phyloP scores from a whole-genome alignment of 331 rosid genomes.

The Stylosanthes scabra region DNA sequence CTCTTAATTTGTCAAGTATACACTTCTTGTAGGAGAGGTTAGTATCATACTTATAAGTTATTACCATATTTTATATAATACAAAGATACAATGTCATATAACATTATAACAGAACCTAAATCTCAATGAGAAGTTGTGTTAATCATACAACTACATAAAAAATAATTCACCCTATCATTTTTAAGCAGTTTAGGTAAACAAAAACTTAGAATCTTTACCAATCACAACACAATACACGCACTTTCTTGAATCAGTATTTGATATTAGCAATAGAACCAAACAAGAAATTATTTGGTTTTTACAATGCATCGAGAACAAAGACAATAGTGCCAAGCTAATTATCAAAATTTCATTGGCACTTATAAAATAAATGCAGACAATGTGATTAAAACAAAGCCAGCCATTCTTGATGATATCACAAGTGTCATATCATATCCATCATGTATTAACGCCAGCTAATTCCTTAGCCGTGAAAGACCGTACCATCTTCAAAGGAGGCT shows the following conservation, averaged over 20 bases:
- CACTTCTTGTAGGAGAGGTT: too few species aligned
- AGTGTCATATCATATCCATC: constrained; percentile 35
- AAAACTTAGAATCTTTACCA: background rate
- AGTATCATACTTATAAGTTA: too few species aligned
- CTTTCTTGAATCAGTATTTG: constrained; percentile 21
- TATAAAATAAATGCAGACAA: constrained; percentile 11
- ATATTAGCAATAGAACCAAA: constrained; percentile 20
- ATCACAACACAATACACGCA: constrained; percentile 15
- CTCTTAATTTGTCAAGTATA: too few species aligned
- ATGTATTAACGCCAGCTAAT: constrained; percentile 37
- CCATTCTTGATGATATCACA: constrained; percentile 20
- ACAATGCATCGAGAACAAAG: constrained; percentile 35
- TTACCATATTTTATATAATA: too few species aligned
- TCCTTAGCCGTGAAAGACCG: constrained; percentile 29
- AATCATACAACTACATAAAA: too few species aligned
- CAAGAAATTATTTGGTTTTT: constrained; percentile 29
- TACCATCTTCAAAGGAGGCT: constrained; percentile 51
- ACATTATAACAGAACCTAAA: too few species aligned
- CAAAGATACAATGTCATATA: too few species aligned
- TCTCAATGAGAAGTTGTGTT: too few species aligned
- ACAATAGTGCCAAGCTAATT: constrained; percentile 19
- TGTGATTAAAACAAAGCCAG: constrained; percentile 35
- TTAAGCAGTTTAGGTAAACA: background rate
- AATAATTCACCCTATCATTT: too few species aligned
- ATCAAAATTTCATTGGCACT: constrained; percentile 40